Base-by-base conservation (phyloP, 441 rosid species). In the Corymbia calophylla region DNA sequence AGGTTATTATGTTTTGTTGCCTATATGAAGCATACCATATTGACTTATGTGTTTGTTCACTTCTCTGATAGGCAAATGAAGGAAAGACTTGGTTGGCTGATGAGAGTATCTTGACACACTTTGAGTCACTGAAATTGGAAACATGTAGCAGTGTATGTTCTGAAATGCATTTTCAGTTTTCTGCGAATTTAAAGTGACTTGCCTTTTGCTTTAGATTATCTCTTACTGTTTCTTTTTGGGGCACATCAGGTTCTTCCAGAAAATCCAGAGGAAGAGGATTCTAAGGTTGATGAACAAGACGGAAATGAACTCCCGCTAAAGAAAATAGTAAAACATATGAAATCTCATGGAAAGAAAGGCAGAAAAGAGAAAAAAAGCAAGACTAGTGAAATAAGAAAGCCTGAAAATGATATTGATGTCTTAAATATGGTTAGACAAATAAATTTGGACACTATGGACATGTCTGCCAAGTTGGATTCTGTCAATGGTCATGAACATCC, bases 401-500 rank as follows among this genome's bases (percentile, higher is more conserved):
- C 92, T 92, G 96, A 93, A 91, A 94, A 90, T 91, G 99, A 95
- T 93, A 95, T 98, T 53, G 99, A 98, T 91, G 94, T 98, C 91
- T 93, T 97, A 93, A 94, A 95, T 92, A 92, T 97, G 99, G 99
- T 96, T 91, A 96, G 99, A 92, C 99, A 97, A 91, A 97, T 98
- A 92, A 97, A 97, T 91, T 91, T 95, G 93, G 98, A 95, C 94
- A 95, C 95, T 92, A 62, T 94, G 88, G 95, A 89, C 90, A 87
- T 86, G 89, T 64, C 97, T 90, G 92, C 92, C 89, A 97, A 94
- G 92, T 95, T 95, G 91, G 98, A 95, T 88, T 93, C 99, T 86
- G 96, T 95, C 91, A 98, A 98, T 91, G 99, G 99, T 89, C 98
- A 95, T 91, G 94, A 92, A 86, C 94, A 93, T 91, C 91, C 89